phyloP scores from a whole-genome alignment of 2,329 filamentous ascomycete species.

The Aspergillus unguis region DNA sequence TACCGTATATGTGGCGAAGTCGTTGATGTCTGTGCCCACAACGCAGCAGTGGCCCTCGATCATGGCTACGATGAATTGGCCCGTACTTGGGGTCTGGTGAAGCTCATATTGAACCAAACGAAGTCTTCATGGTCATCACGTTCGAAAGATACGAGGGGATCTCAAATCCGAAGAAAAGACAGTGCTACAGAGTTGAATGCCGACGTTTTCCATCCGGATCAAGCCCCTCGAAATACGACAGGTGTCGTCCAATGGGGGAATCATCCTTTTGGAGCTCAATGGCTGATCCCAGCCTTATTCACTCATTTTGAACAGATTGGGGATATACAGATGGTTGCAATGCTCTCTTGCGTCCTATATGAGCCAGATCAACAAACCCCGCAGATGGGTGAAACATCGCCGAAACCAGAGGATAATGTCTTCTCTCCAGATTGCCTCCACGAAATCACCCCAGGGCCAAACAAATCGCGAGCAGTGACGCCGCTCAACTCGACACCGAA shows the following conservation, averaged over 20 bases:
- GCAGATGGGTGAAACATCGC: slow-evolving; percentile 20
- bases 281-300: slow-evolving; percentile 57
- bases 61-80: slow-evolving; percentile 69
- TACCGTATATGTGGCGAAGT: slow-evolving; percentile 84
- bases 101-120: slow-evolving; percentile 71
- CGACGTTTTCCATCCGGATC: slow-evolving; percentile 33
- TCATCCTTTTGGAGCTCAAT: slow-evolving; percentile 54
- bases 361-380: slow-evolving; percentile 46
- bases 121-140: slow-evolving; percentile 65
- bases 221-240: slow-evolving; percentile 33
- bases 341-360: slow-evolving; percentile 59
- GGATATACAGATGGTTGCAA: slow-evolving; percentile 65
- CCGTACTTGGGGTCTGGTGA: slow-evolving; percentile 79
- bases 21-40: slow-evolving; percentile 77
- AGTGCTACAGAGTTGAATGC: slow-evolving; percentile 33
- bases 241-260: slow-evolving; percentile 55
- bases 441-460: slow-evolving; percentile 38
- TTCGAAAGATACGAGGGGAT: slow-evolving; percentile 64
- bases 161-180: slow-evolving; percentile 42
- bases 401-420: slow-evolving; percentile 43
- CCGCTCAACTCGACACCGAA: slow-evolving; percentile 34
- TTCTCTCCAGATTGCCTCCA: slow-evolving; percentile 50
- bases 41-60: slow-evolving; percentile 71
- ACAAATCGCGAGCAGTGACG: slow-evolving; percentile 42
- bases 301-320: slow-evolving; percentile 58